Percentiles rank a stretch among this genome's conserved stretches.
Conservation (phyloP, 305 asterid species). For the Fraxinus paxiana region DNA sequence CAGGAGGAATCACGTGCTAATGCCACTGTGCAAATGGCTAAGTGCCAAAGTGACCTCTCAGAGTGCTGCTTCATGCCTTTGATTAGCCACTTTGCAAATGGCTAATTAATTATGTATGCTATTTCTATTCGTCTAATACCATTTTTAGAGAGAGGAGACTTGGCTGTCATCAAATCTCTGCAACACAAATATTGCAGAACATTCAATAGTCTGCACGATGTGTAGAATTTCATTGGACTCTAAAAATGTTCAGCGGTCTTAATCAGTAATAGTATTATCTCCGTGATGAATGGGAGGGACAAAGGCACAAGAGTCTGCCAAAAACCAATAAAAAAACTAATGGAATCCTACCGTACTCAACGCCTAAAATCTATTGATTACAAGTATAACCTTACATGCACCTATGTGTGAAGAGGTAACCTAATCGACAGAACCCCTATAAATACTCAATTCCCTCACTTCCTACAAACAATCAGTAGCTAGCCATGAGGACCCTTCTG, state of each 20-base stretch:
- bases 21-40: not conserved
- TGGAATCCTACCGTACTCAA: not conserved
- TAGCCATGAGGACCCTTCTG: conserved; percentile 8
- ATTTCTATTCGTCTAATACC: not conserved
- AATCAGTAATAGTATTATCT: not conserved
- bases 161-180: not conserved
- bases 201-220: not conserved
- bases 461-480: conserved; percentile 11
- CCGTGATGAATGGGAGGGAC: not conserved
- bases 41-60: not conserved
- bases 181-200: not conserved
- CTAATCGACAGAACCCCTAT: not conserved
- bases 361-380: not conserved
- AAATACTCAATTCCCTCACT: conserved; percentile 14
- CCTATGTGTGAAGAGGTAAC: not conserved
- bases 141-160: not conserved
- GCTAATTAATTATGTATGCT: not conserved
- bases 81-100: not conserved
- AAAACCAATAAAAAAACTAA: no score
- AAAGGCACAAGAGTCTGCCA: conserved; percentile 7
- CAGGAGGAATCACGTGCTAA: conserved; percentile 13
- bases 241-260: not conserved
- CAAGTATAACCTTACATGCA: not conserved
- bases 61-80: not conserved
- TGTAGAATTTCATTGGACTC: not conserved